phyloP scores from a whole-genome alignment of 257 asterid genomes.

The Solanum microdontum region DNA sequence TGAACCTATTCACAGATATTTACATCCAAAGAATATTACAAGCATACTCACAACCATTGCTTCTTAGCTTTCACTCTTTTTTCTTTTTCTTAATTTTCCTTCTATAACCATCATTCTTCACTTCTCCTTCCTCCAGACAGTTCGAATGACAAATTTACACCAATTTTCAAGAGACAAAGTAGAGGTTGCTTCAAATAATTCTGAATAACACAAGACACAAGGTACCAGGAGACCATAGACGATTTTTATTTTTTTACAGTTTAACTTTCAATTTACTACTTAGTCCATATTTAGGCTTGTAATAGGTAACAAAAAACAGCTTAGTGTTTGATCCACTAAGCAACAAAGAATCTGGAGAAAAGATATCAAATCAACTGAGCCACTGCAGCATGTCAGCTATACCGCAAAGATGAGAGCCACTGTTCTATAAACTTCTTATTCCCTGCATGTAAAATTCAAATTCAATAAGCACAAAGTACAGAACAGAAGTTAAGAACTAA shows the following conservation, averaged over 20 bases:
- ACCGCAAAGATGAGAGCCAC: slow-evolving; percentile 32
- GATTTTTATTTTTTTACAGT: neutral
- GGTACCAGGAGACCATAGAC: neutral
- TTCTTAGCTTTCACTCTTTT: neutral
- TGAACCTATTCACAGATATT: neutral
- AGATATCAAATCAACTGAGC: neutral
- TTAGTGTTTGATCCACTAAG: neutral
- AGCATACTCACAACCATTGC: neutral
- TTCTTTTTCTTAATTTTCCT: neutral
- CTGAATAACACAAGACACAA: neutral
- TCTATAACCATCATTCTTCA: neutral
- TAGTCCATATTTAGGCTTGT: neutral
- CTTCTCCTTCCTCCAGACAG: neutral
- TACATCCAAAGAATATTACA: slow-evolving; percentile 19
- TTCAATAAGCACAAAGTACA: neutral
- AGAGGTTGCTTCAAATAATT: neutral
- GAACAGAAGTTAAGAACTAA: neutral
- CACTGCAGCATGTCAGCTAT: neutral
- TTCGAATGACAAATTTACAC: neutral
- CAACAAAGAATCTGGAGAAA: neutral
- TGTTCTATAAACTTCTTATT: slow-evolving; percentile 28
- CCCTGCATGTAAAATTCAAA: slow-evolving; percentile 12
- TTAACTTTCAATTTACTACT: neutral
- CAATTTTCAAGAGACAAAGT: neutral
- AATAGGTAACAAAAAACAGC: neutral